These are phyloP conservation scores for Massariosphaeria phaeospora DNA, from an alignment of 495 filamentous ascomycete genomes.

Conservation along the genomic window DNA sequence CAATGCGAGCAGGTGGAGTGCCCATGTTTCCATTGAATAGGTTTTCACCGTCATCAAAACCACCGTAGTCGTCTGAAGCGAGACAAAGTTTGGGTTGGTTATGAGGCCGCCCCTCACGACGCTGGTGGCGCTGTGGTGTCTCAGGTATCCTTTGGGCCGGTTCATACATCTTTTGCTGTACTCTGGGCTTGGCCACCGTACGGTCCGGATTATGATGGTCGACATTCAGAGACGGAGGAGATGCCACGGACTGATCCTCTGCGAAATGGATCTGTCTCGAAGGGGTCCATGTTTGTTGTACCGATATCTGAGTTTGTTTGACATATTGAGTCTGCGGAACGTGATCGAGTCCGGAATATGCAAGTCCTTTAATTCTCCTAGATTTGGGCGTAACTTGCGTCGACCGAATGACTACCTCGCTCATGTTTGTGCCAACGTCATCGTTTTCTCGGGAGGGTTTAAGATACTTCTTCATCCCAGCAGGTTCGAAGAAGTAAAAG, in stretches of 20 bases:
- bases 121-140: slow-evolving; percentile 8
- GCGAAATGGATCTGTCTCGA: slow-evolving; percentile 14
- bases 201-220: background rate
- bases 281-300: slow-evolving; percentile 23
- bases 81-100: background rate
- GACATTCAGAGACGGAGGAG: background rate
- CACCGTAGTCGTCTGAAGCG: slow-evolving; percentile 53
- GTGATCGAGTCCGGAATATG: background rate
- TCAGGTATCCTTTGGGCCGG: slow-evolving; percentile 10
- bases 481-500: slow-evolving; percentile 3
- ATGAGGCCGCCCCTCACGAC: background rate
- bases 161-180: background rate
- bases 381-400: slow-evolving; percentile 21
- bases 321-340: slow-evolving; percentile 32
- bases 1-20: slow-evolving; percentile 5
- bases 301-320: slow-evolving; percentile 22
- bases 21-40: slow-evolving; percentile 30
- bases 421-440: background rate
- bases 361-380: background rate
- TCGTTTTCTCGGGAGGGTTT: background rate
- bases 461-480: slow-evolving; percentile 7
- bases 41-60: slow-evolving; percentile 57
- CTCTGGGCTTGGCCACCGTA: background rate
- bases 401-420: slow-evolving; percentile 16
- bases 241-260: background rate